phyloP scores from a whole-genome alignment of 148 eudicot genomes.

The Silene uniflora region DNA sequence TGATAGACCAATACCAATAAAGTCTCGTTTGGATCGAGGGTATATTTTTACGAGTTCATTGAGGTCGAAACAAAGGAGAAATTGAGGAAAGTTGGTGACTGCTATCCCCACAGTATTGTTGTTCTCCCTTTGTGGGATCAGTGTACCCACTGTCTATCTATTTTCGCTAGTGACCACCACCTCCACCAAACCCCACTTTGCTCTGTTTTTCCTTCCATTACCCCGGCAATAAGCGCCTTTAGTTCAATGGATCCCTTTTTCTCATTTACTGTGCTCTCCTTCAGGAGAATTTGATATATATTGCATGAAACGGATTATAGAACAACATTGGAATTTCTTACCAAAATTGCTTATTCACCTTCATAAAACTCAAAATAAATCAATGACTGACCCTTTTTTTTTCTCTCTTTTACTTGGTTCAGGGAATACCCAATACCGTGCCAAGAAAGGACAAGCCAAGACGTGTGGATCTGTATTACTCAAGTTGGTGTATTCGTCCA shows the following conservation, averaged over 20 bases:
- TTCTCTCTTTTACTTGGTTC: slow-evolving; percentile 1
- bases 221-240: too few relatives aligned
- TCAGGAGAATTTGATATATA: not conserved
- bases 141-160: too few relatives aligned
- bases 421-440: slow-evolving; percentile 81
- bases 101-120: too few relatives aligned
- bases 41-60: too few relatives aligned
- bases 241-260: too few relatives aligned
- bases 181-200: too few relatives aligned
- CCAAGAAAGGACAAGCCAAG: slow-evolving; percentile 77
- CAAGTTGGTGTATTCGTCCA: slow-evolving; percentile 93
- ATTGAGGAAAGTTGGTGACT: too few relatives aligned
- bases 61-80: too few relatives aligned
- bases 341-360: not conserved
- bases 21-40: too few relatives aligned
- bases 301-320: not conserved
- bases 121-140: too few relatives aligned
- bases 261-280: not conserved
- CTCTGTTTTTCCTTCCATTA: too few relatives aligned
- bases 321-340: not conserved
- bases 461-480: slow-evolving; percentile 87
- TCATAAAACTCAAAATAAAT: not conserved
- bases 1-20: not conserved
- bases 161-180: too few relatives aligned
- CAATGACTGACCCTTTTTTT: not conserved